phyloP scores from a whole-genome alignment of 106 monocot species.

The Acanthochlamys bracteata region DNA sequence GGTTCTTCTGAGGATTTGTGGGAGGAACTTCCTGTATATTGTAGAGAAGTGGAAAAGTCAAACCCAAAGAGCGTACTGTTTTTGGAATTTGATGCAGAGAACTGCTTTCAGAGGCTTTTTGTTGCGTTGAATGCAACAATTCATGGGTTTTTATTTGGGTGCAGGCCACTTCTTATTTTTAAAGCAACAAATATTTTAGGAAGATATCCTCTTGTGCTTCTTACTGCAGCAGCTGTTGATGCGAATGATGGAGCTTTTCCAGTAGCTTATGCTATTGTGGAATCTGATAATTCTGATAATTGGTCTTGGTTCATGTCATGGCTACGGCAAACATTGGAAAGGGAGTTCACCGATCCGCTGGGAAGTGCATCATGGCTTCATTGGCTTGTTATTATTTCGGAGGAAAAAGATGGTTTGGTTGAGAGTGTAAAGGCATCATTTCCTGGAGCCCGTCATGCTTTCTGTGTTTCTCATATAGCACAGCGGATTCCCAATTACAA shows the following conservation, averaged over 20 bases:
- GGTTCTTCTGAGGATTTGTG: conserved; percentile 2
- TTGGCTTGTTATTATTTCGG: background rate
- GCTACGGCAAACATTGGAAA: conserved; percentile 2
- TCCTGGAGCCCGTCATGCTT: conserved; percentile 2
- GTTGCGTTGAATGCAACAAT: conserved; percentile 1
- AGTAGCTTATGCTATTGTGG: background rate
- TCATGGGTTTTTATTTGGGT: background rate
- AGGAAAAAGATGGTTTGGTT: conserved; percentile 1
- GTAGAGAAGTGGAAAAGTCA: background rate
- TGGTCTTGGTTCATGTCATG: background rate
- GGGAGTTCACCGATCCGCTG: background rate
- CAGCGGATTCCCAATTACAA: background rate
- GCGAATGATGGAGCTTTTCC: conserved; percentile 1
- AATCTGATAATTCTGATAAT: background rate
- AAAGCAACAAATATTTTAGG: conserved; percentile 2
- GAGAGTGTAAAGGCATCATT: background rate
- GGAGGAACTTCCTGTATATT: background rate
- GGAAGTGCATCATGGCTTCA: background rate
- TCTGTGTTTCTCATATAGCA: conserved; percentile 1
- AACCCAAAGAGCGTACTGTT: background rate
- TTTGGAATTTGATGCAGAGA: background rate
- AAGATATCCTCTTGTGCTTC: conserved; percentile 3
- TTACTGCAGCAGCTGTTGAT: background rate
- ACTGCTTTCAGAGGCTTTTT: conserved; percentile 1
- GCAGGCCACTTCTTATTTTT: conserved; percentile 2